Evolutionary conservation across 495 filamentous ascomycete genomes (phyloP).

Genomic region (Talaromyces proteolyticus): DNA sequence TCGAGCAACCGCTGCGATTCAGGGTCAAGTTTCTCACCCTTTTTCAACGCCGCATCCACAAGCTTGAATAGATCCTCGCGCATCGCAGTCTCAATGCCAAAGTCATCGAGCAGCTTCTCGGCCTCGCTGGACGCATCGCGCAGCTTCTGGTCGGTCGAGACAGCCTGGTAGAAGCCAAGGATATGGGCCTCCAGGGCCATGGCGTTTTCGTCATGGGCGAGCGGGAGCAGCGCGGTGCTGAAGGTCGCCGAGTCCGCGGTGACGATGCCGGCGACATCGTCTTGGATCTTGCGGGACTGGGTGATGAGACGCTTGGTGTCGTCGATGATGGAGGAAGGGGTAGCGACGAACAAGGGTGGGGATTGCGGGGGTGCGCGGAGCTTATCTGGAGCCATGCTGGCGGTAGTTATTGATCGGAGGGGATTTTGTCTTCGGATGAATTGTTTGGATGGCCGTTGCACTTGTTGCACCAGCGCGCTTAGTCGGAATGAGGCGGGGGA

Average conservation of each 20-base stretch:
- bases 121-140: constrained; percentile 66
- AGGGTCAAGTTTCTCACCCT: constrained; percentile 54
- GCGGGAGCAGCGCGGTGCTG: constrained; percentile 54
- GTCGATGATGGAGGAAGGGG: constrained; percentile 64
- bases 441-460: constrained; percentile 34
- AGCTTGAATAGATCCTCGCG: constrained; percentile 62
- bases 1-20: constrained; percentile 60
- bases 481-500: constrained; percentile 32
- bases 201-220: constrained; percentile 62
- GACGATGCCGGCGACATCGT: constrained; percentile 66
- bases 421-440: constrained; percentile 13
- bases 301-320: constrained; percentile 74
- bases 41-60: constrained; percentile 54
- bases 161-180: constrained; percentile 74
- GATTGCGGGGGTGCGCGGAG: constrained; percentile 70
- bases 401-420: constrained; percentile 49
- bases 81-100: constrained; percentile 60
- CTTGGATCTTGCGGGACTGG: constrained; percentile 60
- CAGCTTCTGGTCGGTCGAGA: constrained; percentile 61
- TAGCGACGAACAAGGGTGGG: constrained; percentile 82
- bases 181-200: constrained; percentile 54
- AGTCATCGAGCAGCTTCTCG: constrained; percentile 62
- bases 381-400: constrained; percentile 61
- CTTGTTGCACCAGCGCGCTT: constrained; percentile 55
- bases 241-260: constrained; percentile 61